Evolutionary conservation across 2,329 filamentous ascomycete genomes (phyloP).

Genomic region (Aspergillus brasiliensis): DNA sequence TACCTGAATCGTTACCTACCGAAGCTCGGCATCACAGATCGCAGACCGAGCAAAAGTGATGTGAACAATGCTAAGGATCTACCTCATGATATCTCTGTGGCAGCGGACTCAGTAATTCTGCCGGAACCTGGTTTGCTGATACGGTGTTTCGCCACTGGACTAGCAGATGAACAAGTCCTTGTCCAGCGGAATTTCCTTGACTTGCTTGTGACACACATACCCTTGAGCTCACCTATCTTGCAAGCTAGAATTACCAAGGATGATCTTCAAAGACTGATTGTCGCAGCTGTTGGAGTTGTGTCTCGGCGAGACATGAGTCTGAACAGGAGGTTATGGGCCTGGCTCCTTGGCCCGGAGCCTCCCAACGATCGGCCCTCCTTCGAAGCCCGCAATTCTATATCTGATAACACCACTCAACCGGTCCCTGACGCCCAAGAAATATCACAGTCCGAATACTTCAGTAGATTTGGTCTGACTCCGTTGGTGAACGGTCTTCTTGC

Average conservation of each 20-base stretch:
- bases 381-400: slow-evolving; percentile 31
- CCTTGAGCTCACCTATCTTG: slow-evolving; percentile 78
- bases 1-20: slow-evolving; percentile 82
- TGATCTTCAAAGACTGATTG: slow-evolving; percentile 80
- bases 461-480: slow-evolving; percentile 72
- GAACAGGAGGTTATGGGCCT: slow-evolving; percentile 91
- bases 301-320: slow-evolving; percentile 93
- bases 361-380: slow-evolving; percentile 36
- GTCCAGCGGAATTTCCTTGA: slow-evolving; percentile 95
- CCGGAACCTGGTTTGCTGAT: slow-evolving; percentile 90
- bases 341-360: slow-evolving; percentile 84
- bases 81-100: slow-evolving; percentile 34
- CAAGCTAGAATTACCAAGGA: slow-evolving; percentile 70
- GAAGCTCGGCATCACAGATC: slow-evolving; percentile 57
- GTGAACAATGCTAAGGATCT: slow-evolving; percentile 29
- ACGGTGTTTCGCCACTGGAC: slow-evolving; percentile 86
- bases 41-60: slow-evolving; percentile 32
- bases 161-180: slow-evolving; percentile 82
- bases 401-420: slow-evolving; percentile 30
- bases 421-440: slow-evolving; percentile 46
- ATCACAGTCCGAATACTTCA: slow-evolving; percentile 78
- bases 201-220: slow-evolving; percentile 84
- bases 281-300: slow-evolving; percentile 84
- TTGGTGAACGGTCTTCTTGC: slow-evolving; percentile 73
- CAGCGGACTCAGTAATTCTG: slow-evolving; percentile 54